These are phyloP conservation scores for Lactarius trivialis DNA, from an alignment of 768 basidiomycete species.

Conservation along the genomic window DNA sequence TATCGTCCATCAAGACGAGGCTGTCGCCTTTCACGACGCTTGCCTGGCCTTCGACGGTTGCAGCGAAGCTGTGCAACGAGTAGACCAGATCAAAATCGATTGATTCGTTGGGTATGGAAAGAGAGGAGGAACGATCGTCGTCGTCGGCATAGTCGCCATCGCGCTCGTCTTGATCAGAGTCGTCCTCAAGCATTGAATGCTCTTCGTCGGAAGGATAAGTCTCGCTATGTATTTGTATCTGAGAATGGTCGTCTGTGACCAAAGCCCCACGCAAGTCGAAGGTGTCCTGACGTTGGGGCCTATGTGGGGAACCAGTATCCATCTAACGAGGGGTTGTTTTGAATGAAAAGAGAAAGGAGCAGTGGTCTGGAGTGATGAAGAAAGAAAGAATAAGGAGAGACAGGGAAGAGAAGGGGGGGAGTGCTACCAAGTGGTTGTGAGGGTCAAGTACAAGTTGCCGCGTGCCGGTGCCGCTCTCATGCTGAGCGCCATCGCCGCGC, in stretches of 20 bases:
- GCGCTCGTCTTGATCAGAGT: slow-evolving; percentile 66
- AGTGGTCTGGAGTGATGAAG: no score
- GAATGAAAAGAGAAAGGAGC: not conserved
- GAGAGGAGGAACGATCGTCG: slow-evolving; percentile 71
- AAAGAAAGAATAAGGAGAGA: slow-evolving; percentile 2
- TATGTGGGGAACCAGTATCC: slow-evolving; percentile 9
- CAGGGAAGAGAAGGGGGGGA: not conserved
- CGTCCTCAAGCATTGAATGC: slow-evolving; percentile 81
- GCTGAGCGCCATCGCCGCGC: slow-evolving; percentile 69
- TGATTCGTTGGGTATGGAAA: slow-evolving; percentile 84
- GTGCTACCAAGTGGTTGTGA: not conserved
- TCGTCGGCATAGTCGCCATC: slow-evolving; percentile 67
- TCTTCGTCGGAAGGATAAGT: slow-evolving; percentile 59
- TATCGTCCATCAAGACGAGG: slow-evolving; percentile 94
- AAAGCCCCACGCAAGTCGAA: slow-evolving; percentile 69
- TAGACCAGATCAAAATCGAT: slow-evolving; percentile 93
- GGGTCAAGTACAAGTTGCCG: not conserved
- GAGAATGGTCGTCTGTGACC: slow-evolving; percentile 42
- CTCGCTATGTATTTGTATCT: slow-evolving; percentile 45
- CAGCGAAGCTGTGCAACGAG: slow-evolving; percentile 92
- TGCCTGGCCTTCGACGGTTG: slow-evolving; percentile 97
- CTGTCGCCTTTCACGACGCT: slow-evolving; percentile 98
- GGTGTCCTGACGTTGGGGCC: slow-evolving; percentile 45
- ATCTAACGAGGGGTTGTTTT: not conserved
- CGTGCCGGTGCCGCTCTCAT: slow-evolving; percentile 32